A percentile compares a stretch with the other conserved stretches of the same genome.
phyloP scores from a whole-genome alignment of 192 early-diverging fungal genomes.

The Coemansia javaensis region DNA sequence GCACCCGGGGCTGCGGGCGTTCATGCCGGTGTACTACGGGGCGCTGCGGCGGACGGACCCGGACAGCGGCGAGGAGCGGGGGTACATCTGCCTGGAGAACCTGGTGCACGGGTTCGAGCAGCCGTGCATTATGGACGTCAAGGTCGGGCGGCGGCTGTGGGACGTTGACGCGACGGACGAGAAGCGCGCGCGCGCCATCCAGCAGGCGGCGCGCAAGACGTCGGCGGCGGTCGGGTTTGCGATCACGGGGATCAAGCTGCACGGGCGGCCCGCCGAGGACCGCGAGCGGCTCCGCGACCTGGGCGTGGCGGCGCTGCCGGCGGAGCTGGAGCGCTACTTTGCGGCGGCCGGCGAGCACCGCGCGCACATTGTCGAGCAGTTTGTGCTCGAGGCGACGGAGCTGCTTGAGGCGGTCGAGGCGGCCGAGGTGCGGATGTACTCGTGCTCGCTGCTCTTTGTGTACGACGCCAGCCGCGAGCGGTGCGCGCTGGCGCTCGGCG shows the following conservation, averaged over 20 bases:
- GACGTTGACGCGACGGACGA: slow-evolving; percentile 66
- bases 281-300: slow-evolving; percentile 21
- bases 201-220: slow-evolving; percentile 65
- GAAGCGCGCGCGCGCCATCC: slow-evolving; percentile 64
- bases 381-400: slow-evolving; percentile 58
- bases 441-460: slow-evolving; percentile 71
- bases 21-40: slow-evolving; percentile 70
- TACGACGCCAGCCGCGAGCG: slow-evolving; percentile 68
- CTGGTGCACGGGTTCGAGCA: slow-evolving; percentile 59
- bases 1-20: slow-evolving; percentile 50
- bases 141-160: slow-evolving; percentile 75
- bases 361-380: slow-evolving; percentile 55
- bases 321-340: slow-evolving; percentile 66
- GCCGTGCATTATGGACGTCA: slow-evolving; percentile 83
- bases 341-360: slow-evolving; percentile 47
- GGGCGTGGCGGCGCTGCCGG: slow-evolving; percentile 47
- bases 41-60: slow-evolving; percentile 23
- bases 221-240: slow-evolving; percentile 59
- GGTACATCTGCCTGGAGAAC: slow-evolving; percentile 74
- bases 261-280: slow-evolving; percentile 3
- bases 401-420: slow-evolving; percentile 52
- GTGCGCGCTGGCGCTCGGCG: slow-evolving; percentile 20
- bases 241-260: slow-evolving; percentile 70
- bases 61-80: slow-evolving; percentile 5
- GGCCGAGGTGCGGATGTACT: slow-evolving; percentile 61